A percentile compares a stretch with the other conserved stretches of the same genome.
Conservation (phyloP, 192 early-diverging fungal genomes). For the Backusella circina region DNA sequence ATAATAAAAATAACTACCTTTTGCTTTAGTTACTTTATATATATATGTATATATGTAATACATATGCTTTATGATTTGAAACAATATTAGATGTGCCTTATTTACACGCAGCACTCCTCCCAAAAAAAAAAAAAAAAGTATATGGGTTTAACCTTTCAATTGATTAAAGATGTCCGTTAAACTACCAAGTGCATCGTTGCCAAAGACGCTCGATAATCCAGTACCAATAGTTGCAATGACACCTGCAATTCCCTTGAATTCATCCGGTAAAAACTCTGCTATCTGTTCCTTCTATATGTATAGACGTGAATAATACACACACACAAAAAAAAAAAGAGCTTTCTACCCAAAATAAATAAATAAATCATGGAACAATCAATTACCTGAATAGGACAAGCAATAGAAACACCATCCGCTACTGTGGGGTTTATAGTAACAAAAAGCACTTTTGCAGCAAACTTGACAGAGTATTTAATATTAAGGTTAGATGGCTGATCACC, state of each 20-base stretch:
- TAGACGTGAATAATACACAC: not conserved
- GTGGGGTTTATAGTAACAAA: conserved; percentile 36
- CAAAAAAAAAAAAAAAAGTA: not conserved
- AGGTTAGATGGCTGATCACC: conserved; percentile 24
- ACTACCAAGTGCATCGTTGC: not conserved
- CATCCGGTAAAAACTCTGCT: not conserved
- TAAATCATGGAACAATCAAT: not conserved
- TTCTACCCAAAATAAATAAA: not conserved
- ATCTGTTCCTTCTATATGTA: not conserved
- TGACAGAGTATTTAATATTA: conserved; percentile 44
- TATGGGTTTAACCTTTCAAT: not conserved
- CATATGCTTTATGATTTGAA: not conserved
- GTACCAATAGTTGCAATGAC: not conserved
- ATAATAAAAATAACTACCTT: not conserved
- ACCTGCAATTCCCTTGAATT: not conserved
- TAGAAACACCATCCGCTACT: conserved; percentile 25
- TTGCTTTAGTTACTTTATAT: not conserved
- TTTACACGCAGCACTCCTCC: not conserved
- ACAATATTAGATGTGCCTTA: not conserved
- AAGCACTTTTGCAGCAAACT: conserved; percentile 38
- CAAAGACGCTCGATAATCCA: not conserved
- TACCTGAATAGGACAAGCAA: conserved; percentile 38
- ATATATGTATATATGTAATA: not conserved
- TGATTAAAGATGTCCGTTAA: not conserved
- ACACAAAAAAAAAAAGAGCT: not conserved